Conservation (phyloP, 805 yeast species). For the Kodamaea kakaduensis region DNA sequence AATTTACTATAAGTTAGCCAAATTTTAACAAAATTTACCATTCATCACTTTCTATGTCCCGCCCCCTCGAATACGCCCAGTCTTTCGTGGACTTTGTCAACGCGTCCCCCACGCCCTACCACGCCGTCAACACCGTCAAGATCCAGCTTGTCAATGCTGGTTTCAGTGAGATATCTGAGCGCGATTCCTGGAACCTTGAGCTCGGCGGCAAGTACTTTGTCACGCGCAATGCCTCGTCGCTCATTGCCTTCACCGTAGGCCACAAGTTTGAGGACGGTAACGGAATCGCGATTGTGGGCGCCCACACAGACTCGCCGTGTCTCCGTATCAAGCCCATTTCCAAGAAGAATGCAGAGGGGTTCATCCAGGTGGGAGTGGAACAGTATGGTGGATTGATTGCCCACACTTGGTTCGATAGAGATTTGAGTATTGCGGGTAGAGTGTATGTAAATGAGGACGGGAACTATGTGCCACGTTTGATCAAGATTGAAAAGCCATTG, state of each 20-base stretch:
- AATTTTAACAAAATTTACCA: too few relatives aligned
- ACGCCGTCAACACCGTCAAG: slow-evolving; percentile 72
- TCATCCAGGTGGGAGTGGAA: slow-evolving; percentile 87
- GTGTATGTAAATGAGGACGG: slow-evolving; percentile 61
- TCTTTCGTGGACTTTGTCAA: slow-evolving; percentile 78
- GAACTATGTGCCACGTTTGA: slow-evolving; percentile 57
- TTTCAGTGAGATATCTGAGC: slow-evolving; percentile 69
- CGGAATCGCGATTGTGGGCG: slow-evolving; percentile 87
- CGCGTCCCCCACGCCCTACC: slow-evolving; percentile 90
- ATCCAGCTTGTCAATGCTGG: slow-evolving; percentile 55
- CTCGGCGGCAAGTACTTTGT: slow-evolving; percentile 69
- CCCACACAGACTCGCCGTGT: slow-evolving; percentile 94
- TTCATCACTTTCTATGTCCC: slow-evolving; percentile 4
- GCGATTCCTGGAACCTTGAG: slow-evolving; percentile 54
- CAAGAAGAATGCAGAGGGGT: slow-evolving; percentile 65
- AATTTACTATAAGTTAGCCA: too few relatives aligned
- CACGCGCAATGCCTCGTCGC: slow-evolving; percentile 84
- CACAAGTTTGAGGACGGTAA: slow-evolving; percentile 67
- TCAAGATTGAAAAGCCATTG: slow-evolving; percentile 79
- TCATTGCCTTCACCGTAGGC: slow-evolving; percentile 85
- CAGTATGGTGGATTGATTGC: slow-evolving; percentile 95
- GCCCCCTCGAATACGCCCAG: slow-evolving; percentile 37
- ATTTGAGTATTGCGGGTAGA: slow-evolving; percentile 86
- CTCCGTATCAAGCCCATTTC: slow-evolving; percentile 86
- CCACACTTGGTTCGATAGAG: slow-evolving; percentile 97